Percentiles rank a stretch among this genome's conserved stretches.
These are phyloP conservation scores for Wickerhamiella australiensis DNA, from an alignment of 805 yeast genomes.

Conservation along the genomic window DNA sequence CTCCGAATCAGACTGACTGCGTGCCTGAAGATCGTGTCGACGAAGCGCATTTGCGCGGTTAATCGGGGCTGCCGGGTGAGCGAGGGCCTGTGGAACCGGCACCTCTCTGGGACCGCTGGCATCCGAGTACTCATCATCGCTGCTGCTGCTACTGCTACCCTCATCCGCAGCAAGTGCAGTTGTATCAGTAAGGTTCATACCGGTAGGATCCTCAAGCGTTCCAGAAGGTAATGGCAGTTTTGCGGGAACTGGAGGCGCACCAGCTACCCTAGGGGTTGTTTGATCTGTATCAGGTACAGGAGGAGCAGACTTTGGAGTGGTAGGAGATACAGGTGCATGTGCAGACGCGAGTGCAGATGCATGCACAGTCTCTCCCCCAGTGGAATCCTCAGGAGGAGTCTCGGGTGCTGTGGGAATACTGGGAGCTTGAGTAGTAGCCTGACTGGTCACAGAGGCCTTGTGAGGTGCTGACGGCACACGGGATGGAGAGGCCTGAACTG, in stretches of 20 bases:
- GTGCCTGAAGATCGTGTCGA: conserved; percentile 3
- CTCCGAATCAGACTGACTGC: conserved; percentile 4
- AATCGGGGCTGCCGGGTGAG: neutral
- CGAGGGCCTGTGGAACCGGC: neutral
- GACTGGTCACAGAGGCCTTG: neutral
- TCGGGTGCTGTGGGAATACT: neutral
- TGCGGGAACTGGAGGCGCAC: conserved; percentile 1
- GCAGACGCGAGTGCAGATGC: too few relatives aligned
- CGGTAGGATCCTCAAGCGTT: neutral
- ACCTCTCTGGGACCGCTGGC: neutral
- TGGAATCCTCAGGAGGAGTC: neutral
- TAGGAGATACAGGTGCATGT: too few relatives aligned
- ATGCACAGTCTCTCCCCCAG: neutral
- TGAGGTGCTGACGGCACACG: neutral
- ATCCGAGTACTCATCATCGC: conserved; percentile 7
- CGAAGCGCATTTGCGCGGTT: neutral
- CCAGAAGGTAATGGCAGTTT: neutral
- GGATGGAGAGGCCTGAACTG: neutral
- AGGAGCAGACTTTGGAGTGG: too few relatives aligned
- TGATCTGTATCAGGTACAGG: too few relatives aligned
- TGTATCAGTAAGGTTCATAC: neutral
- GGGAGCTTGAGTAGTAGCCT: neutral
- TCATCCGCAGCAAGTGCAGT: conserved; percentile 9
- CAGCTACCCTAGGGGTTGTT: neutral
- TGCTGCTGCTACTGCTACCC: neutral